Conservation (phyloP, 1,284 basidiomycete genomes). For the Psilocybe mexicana region DNA sequence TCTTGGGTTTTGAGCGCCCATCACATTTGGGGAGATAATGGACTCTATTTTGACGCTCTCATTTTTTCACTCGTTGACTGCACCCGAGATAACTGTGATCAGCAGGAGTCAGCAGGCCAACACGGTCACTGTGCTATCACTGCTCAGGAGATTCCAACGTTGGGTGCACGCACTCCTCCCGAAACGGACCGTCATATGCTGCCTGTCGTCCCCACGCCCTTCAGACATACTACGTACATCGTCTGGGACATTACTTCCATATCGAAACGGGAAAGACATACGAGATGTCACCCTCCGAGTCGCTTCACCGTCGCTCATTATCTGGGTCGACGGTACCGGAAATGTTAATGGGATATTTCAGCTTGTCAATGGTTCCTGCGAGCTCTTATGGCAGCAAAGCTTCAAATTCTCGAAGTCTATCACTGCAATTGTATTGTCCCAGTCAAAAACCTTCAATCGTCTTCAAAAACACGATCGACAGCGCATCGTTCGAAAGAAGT, state of each 20-base stretch:
- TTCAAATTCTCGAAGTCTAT: slow-evolving; percentile 9
- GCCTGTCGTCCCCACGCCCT: background rate
- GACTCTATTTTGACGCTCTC: slow-evolving; percentile 2
- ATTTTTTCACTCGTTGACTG: background rate
- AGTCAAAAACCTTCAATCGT: slow-evolving; percentile 8
- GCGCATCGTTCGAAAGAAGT: background rate
- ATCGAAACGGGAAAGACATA: background rate
- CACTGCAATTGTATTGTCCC: slow-evolving; percentile 1
- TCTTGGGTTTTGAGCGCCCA: slow-evolving; percentile 2
- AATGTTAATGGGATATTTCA: too few species aligned
- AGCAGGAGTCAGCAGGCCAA: background rate
- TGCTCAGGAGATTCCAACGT: background rate
- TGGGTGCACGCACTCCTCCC: background rate
- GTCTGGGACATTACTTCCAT: slow-evolving; percentile 1
- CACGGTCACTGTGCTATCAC: background rate
- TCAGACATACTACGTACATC: background rate
- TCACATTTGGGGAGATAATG: background rate
- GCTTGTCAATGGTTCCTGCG: background rate
- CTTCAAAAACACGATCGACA: slow-evolving; percentile 5
- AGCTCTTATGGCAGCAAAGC: background rate
- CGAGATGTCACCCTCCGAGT: background rate
- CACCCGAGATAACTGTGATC: background rate
- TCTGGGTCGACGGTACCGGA: background rate
- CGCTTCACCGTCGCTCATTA: background rate
- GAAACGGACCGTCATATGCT: background rate